These are phyloP conservation scores for Colletotrichum destructivum DNA, from an alignment of 2,329 filamentous ascomycete species.

Conservation along the genomic window DNA sequence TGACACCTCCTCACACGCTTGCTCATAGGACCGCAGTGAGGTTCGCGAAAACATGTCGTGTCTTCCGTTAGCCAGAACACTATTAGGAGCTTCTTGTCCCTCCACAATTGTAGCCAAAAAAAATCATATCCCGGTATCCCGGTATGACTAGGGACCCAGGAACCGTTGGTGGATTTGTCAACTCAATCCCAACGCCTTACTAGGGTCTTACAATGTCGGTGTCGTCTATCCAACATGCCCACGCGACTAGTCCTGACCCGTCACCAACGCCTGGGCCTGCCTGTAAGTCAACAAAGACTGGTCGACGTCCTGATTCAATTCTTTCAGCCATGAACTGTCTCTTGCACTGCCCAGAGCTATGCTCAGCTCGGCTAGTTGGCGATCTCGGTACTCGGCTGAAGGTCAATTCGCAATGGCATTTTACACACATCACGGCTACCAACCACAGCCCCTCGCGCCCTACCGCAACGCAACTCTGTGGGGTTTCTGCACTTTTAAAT, in stretches of 20 bases:
- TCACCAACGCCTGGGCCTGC: constrained; percentile 8
- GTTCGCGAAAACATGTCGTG: neutral
- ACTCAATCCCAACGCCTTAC: neutral
- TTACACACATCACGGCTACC: neutral
- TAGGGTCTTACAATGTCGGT: constrained; percentile 7
- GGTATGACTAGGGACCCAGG: neutral
- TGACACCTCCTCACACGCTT: neutral
- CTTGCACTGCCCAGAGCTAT: constrained; percentile 1
- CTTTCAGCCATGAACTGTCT: constrained; percentile 19
- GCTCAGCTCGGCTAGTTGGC: constrained; percentile 4
- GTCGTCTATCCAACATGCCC: constrained; percentile 7
- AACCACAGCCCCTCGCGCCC: neutral
- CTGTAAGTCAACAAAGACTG: constrained; percentile 22
- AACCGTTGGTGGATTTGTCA: constrained; percentile 10
- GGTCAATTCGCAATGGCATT: constrained; percentile 7
- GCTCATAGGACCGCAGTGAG: neutral
- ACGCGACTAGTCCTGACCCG: constrained; percentile 19
- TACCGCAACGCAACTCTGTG: constrained; percentile 4
- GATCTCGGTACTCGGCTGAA: constrained; percentile 14
- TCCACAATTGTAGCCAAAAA: neutral
- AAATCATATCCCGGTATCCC: neutral
- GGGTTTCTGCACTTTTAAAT: neutral
- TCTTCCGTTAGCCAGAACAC: neutral
- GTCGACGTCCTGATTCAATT: neutral
- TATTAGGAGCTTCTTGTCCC: neutral